Base-by-base conservation (phyloP, 352 stramenopile species). In the Globisporangium echinulatum region DNA sequence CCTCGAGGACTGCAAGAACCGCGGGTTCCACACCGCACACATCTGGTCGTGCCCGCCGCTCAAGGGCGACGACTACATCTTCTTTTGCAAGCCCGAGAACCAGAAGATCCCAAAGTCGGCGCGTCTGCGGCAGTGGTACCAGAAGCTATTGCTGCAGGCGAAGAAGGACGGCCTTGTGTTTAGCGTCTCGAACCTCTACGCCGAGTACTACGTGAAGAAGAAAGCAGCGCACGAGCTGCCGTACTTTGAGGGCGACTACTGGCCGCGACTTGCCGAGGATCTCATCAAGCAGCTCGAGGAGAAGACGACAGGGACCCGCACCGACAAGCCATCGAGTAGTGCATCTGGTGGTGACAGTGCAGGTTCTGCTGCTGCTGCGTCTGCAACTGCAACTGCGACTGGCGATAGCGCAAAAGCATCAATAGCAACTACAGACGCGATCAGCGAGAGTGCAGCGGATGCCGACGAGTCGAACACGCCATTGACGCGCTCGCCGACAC, bases 201-300 rank as follows among this genome's bases (percentile, higher is more conserved):
- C 85, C 33, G 85, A 93, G 59, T 93, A 95, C 49, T 95, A 93
- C 52, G 68, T 92, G 64, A 92, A 92, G 65, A 92, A 92, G 69
- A 95, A 93, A 62, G 73, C 79, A 15, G 85, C 85, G 1, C 79
- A 92, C 39, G 84, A 96, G 46, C 61, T 99, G 48, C 97, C 97
- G 6, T 99, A 99, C 72, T 98, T 99, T 72, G 97, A 99, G 72
- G 97, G 97, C 17, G 97, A 99, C 64, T 99, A 99, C 64, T 99
- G 98, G 91, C 96, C 96, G 7, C 91, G 94, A 25, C 92, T 99
- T 40, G 95, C 96, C 2, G 97, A 99, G 62, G 98, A 99, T 76
- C 88, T 99, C 54, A 98, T 99, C 61, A 99, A 99, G 72, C 94
- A 99, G 56, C 77, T 98, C 9, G 95, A 98, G 62, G 94, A 98